Conservation (phyloP, 176 grass and related monocot genomes). For the Ensete glaucum region DNA sequence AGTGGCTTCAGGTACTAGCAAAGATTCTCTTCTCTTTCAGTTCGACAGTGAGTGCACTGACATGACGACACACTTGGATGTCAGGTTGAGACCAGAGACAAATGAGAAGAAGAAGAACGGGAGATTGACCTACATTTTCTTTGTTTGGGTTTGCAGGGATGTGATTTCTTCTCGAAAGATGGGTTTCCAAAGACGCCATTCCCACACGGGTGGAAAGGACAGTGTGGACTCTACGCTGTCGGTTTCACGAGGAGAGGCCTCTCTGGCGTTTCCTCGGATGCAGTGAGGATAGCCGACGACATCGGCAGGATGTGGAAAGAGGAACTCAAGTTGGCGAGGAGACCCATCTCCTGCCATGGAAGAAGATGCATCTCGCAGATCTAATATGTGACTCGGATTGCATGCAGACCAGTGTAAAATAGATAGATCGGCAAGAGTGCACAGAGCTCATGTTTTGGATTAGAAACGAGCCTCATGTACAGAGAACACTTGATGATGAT, state of each 20-base stretch:
- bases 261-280: conserved; percentile 56
- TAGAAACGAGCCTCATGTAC: background rate
- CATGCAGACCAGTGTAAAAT: background rate
- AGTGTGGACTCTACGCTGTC: conserved; percentile 56
- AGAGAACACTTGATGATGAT: background rate
- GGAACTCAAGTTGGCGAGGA: conserved; percentile 21
- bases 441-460: background rate
- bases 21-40: background rate
- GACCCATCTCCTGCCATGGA: conserved; percentile 11
- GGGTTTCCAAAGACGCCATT: conserved; percentile 29
- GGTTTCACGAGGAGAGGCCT: conserved; percentile 79
- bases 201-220: conserved; percentile 45
- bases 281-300: conserved; percentile 56
- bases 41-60: no score
- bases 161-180: conserved; percentile 32
- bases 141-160: conserved; percentile 18
- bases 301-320: conserved; percentile 57
- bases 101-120: background rate
- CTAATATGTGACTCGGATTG: background rate
- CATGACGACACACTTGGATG: no score
- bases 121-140: background rate
- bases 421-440: background rate
- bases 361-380: conserved; percentile 26
- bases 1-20: conserved; percentile 67
- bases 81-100: no score